A percentile compares a stretch with the other conserved stretches of the same genome.
Conservation (phyloP, 2,329 filamentous ascomycete genomes). For the Huntiella decipiens region DNA sequence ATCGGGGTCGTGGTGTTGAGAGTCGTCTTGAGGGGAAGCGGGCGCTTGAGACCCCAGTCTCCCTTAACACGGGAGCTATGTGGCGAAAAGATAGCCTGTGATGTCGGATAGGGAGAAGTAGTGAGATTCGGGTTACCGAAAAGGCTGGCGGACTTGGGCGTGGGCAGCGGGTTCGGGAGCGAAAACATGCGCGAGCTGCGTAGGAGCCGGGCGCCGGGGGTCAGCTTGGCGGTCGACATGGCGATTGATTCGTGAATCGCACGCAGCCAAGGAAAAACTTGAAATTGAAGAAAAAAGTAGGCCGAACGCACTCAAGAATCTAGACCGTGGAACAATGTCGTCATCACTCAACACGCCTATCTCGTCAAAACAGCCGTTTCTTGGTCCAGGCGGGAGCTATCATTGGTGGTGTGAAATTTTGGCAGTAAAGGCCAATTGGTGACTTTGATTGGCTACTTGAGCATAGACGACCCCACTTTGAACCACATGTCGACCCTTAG, state of each 20-base stretch:
- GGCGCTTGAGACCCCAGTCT: constrained; percentile 84
- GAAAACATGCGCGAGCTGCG: constrained; percentile 81
- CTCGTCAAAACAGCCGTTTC: background rate
- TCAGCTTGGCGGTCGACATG: constrained; percentile 19
- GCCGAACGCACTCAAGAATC: background rate
- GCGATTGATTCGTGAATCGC: background rate
- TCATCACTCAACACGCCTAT: background rate
- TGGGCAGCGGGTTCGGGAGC: constrained; percentile 55
- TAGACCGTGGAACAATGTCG: background rate
- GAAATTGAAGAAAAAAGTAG: background rate
- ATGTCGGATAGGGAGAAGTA: constrained; percentile 61
- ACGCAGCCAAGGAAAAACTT: background rate
- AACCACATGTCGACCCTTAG: too few relatives aligned
- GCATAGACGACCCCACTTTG: too few relatives aligned
- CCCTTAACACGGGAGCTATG: constrained; percentile 52
- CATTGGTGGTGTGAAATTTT: constrained; percentile 10
- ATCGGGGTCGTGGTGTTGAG: constrained; percentile 53
- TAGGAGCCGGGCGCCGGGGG: constrained; percentile 51
- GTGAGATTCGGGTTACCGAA: constrained; percentile 11
- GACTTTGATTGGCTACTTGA: constrained; percentile 4
- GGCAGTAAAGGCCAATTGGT: constrained; percentile 1
- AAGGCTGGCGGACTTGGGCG: constrained; percentile 17
- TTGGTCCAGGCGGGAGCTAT: background rate
- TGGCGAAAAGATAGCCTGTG: constrained; percentile 66
- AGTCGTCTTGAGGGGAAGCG: constrained; percentile 60